Evolutionary conservation across 228 moss, liverwort and hornwort species (phyloP), one percentile per base, ranked within the genome.

Genomic region (Sphagnum fallax): DNA sequence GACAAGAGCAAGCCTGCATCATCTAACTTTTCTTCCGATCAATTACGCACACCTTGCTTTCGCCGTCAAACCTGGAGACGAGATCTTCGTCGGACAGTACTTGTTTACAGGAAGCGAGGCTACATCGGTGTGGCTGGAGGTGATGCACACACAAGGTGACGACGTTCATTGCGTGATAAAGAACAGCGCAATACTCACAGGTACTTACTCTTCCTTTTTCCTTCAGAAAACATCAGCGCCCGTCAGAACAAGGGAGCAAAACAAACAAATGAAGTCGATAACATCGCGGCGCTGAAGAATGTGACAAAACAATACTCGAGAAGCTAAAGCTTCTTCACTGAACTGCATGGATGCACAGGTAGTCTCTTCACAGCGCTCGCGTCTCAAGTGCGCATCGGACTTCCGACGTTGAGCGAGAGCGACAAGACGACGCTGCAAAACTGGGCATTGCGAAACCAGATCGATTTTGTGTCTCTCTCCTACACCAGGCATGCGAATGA

Each of bases 401-500:
- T 96, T 47, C 95, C 95, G 0, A 96, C 95, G 4, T 74, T 85
- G 4, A 75, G 65, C 3, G 85, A 85, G 0, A 16, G 59, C 4
- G 85, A 85, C 9, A 79, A 79, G 55, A 52, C 65, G 48, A 63
- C 71, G 0, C 81, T 96, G 48, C 67, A 89, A 61, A 84, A 81
- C 0, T 96, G 95, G 95, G 95, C 92, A 58, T 83, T 81, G 4
- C 67, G 69, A 0, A 96, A 96, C 50, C 84, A 86, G 68, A 80
- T 96, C 3, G 95, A 96, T 51, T 96, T 96, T 7, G 63, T 96
- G 48, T 96, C 91, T 0, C 69, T 96, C 5, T 96, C 95, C 0
- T 91, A 89, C 4, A 89, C 92, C 0, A 85, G 95, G 4, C 88
- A 86, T 64, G 92, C 88, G 0, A 92, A 96, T 8, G 95, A 96